Conservation (phyloP, 2,329 filamentous ascomycete genomes). For the Leptographium galeiforme region DNA sequence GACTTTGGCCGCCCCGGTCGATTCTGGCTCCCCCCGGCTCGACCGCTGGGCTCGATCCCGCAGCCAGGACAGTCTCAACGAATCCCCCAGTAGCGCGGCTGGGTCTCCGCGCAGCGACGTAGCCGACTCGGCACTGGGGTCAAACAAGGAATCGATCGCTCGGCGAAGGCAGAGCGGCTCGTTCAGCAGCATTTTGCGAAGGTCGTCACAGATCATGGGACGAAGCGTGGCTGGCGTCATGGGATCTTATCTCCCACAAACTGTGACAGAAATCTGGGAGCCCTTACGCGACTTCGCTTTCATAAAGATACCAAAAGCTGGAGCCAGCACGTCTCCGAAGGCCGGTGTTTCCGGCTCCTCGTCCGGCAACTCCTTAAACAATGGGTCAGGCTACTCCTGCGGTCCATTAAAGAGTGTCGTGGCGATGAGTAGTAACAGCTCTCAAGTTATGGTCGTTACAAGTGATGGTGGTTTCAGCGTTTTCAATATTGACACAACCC, state of each 20-base stretch:
- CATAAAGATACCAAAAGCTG: constrained; percentile 70
- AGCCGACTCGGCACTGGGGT: constrained; percentile 22
- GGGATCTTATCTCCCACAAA: constrained; percentile 81
- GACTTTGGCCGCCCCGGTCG: background rate
- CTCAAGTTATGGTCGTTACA: constrained; percentile 96
- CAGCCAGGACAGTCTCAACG: constrained; percentile 41
- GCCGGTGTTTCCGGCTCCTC: background rate
- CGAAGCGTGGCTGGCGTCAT: constrained; percentile 79
- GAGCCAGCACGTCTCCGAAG: constrained; percentile 16
- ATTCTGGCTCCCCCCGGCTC: constrained; percentile 26
- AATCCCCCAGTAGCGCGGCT: constrained; percentile 32
- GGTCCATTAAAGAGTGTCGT: constrained; percentile 76
- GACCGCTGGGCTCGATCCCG: constrained; percentile 41
- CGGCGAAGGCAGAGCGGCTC: constrained; percentile 53
- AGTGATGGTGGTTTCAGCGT: constrained; percentile 92
- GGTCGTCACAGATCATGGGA: constrained; percentile 87
- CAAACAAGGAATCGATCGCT: constrained; percentile 13
- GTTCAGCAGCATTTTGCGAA: constrained; percentile 79
- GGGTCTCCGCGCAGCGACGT: constrained; percentile 35
- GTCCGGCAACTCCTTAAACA: constrained; percentile 9
- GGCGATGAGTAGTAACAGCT: constrained; percentile 86
- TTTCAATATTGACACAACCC: constrained; percentile 89
- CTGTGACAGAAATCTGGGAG: constrained; percentile 97
- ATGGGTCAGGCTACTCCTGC: constrained; percentile 10
- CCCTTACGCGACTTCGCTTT: constrained; percentile 89